Conservation (phyloP, 1,139 yeast genomes). For the Geotrichum carabidarum region DNA sequence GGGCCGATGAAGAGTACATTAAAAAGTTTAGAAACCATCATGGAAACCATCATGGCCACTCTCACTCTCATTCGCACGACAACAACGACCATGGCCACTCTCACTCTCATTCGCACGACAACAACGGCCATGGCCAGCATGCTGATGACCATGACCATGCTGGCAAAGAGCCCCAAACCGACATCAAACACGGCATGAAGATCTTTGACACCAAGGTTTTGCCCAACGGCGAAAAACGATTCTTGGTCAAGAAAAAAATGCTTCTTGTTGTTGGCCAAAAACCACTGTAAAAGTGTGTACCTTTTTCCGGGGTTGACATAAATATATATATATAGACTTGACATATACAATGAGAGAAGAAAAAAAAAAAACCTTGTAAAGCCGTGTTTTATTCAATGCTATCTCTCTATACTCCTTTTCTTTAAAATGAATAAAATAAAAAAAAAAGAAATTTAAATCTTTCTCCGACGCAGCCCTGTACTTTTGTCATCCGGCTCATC, state of each 20-base stretch:
- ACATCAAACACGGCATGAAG: slow-evolving; percentile 11
- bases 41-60: neutral
- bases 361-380: no score
- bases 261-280: slow-evolving; percentile 23
- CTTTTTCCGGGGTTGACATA: no score
- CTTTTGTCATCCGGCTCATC: no score
- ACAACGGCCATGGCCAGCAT: neutral
- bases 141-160: no score
- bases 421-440: no score
- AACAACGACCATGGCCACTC: neutral
- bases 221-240: slow-evolving; percentile 20
- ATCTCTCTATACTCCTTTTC: no score
- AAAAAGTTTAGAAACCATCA: slow-evolving; percentile 16
- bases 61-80: neutral
- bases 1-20: slow-evolving; percentile 26
- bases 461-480: no score
- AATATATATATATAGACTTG: no score
- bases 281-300: neutral
- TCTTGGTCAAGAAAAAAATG: slow-evolving; percentile 20
- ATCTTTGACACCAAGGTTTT: slow-evolving; percentile 12
- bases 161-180: no score
- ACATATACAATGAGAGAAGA: no score
- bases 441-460: no score
- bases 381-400: no score
- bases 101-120: neutral